Conservation (phyloP, 2,329 filamentous ascomycete genomes). For the Fusarium torulosum region DNA sequence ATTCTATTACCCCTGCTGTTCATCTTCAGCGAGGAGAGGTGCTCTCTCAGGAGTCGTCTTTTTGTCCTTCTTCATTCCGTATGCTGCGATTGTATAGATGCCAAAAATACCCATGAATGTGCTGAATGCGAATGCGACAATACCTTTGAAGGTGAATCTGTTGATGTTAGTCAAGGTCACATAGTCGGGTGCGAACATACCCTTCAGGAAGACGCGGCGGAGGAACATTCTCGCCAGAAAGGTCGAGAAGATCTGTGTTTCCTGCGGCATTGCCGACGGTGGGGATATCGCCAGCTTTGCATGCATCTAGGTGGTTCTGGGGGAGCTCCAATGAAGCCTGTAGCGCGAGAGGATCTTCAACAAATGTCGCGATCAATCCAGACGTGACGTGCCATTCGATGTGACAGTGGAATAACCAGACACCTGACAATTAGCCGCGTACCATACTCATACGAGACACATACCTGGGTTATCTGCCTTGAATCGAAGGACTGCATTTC, state of each 20-base stretch:
- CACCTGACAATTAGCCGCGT: constrained; percentile 51
- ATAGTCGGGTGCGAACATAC: constrained; percentile 51
- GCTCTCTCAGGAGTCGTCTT: constrained; percentile 42
- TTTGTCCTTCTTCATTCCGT: constrained; percentile 58
- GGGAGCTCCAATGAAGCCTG: constrained; percentile 73
- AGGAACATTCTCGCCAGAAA: constrained; percentile 70
- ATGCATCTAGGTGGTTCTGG: constrained; percentile 67
- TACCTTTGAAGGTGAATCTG: constrained; percentile 76
- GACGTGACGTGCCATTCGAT: constrained; percentile 81
- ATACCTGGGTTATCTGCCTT: constrained; percentile 74
- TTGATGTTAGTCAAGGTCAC: constrained; percentile 1
- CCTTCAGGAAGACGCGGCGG: constrained; percentile 72
- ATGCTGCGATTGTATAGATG: constrained; percentile 74
- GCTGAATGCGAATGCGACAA: constrained; percentile 81
- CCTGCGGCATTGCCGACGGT: constrained; percentile 79
- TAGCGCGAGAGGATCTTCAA: constrained; percentile 72
- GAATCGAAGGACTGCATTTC: constrained; percentile 77
- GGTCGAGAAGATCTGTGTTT: constrained; percentile 75
- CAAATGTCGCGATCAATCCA: constrained; percentile 74
- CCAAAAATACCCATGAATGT: constrained; percentile 76
- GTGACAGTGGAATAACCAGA: constrained; percentile 84
- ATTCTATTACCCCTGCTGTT: constrained; percentile 11
- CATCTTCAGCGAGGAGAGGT: constrained; percentile 37
- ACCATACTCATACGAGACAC: constrained; percentile 7
- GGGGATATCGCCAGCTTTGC: constrained; percentile 64